Base-by-base conservation (phyloP, 2,329 filamentous ascomycete genomes). In the Diaporthe caulivora region DNA sequence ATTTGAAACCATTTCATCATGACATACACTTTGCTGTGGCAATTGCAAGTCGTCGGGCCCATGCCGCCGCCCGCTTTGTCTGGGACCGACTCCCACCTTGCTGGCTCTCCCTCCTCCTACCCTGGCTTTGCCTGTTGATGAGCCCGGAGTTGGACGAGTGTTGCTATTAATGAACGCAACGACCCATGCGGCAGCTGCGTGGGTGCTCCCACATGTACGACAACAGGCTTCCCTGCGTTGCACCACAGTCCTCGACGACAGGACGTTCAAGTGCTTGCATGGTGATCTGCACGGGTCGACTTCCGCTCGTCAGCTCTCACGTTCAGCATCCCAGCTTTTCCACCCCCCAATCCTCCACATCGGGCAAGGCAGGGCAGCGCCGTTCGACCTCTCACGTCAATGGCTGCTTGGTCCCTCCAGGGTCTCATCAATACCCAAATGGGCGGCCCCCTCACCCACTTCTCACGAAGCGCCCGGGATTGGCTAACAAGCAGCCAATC, bases 401-500 rank as follows among this genome's bases (percentile, higher is more conserved):
- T 68, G 64, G 64, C 51, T 58, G 67, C 6, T 26, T 57, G 65
- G 60, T 49, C 47, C 60, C 26, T 42, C 47, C 44, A 17, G 18
- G 29, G 70, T 55, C 58, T 40, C 60, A 57, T 57, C 49, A 21
- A 26, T 31, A 18, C 21, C 64, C 31, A 62, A 55, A 55, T 34
- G 15, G n/a, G 51, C 31, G 31, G 17, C 44, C 42, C 60, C 29
- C 40, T 40, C 65, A 70, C 55, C 51, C 42, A 51, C 58, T 40
- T 55, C 47, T 67, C 34, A 13, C 42, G 60, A 65, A 65, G 60
- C 68, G 31, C 65, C 68, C 37, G 65, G 62, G 72, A 74, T 74
- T 75, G 72, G 73, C 72, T 74, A 62, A 58, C 31, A 47, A 53
- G 62, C 54, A 55, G 60, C 62, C 72, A 71, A 75, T 73, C 44